A percentile compares a stretch with the other conserved stretches of the same genome.
Conservation (phyloP, 805 yeast species). For the Yamadazyma tumulicola region DNA sequence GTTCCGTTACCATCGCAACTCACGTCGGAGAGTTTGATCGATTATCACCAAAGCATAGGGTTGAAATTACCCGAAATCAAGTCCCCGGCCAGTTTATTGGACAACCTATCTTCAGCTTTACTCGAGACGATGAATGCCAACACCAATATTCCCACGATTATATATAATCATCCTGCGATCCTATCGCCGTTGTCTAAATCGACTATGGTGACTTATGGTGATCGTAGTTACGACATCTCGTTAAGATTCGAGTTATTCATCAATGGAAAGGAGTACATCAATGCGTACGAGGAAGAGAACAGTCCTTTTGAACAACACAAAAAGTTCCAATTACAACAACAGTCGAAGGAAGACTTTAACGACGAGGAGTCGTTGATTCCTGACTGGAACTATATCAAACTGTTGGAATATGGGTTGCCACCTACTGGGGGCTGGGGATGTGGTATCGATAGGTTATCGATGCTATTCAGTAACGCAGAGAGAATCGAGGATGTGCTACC, state of each 20-base stretch:
- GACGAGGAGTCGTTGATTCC: conserved; percentile 68
- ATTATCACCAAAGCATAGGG: conserved; percentile 37
- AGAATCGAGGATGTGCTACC: conserved; percentile 74
- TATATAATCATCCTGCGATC: conserved; percentile 77
- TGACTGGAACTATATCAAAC: conserved; percentile 65
- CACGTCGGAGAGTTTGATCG: conserved; percentile 35
- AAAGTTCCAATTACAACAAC: conserved; percentile 62
- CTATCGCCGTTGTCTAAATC: conserved; percentile 90
- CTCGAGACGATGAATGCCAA: conserved; percentile 51
- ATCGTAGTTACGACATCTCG: conserved; percentile 41
- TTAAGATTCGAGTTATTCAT: conserved; percentile 83
- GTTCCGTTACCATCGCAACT: conserved; percentile 43
- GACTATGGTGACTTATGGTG: conserved; percentile 24
- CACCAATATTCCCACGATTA: conserved; percentile 57
- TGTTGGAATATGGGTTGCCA: conserved; percentile 91
- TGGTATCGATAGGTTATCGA: conserved; percentile 84
- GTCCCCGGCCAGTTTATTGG: conserved; percentile 61
- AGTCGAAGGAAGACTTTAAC: conserved; percentile 40
- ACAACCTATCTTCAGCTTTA: conserved; percentile 55
- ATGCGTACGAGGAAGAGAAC: conserved; percentile 96
- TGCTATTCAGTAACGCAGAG: conserved; percentile 63
- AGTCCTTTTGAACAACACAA: conserved; percentile 66
- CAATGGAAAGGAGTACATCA: conserved; percentile 74
- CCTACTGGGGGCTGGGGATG: conserved; percentile 99
- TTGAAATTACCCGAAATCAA: conserved; percentile 32